phyloP scores from a whole-genome alignment of 306 rosid species.

The Cucurbita pepo region DNA sequence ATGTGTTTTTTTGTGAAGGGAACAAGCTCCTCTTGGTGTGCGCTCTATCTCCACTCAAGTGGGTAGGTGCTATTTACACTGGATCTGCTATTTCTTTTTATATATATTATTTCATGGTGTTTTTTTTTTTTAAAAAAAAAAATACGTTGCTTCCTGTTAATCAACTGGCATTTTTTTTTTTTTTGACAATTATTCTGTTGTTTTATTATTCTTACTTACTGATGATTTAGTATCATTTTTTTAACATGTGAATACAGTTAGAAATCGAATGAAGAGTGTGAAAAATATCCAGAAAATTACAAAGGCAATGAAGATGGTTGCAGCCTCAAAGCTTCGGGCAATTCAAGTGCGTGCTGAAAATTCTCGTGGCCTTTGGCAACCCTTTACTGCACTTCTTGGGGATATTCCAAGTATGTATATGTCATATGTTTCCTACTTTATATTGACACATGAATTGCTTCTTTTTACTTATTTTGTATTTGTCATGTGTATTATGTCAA shows the following conservation, averaged over 20 bases:
- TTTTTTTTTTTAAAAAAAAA: too few relatives aligned
- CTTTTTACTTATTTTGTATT: background rate
- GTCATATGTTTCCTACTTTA: background rate
- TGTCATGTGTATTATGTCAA: background rate
- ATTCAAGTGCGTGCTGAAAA: constrained; percentile 76
- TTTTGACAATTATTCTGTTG: background rate
- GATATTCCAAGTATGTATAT: constrained; percentile 58
- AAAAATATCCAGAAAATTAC: constrained; percentile 93
- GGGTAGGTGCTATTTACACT: constrained; percentile 31
- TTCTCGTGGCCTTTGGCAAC: constrained; percentile 97
- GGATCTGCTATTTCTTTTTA: background rate
- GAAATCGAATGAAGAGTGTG: constrained; percentile 96
- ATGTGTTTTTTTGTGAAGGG: constrained; percentile 30
- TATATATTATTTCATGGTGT: background rate
- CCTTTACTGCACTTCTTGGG: constrained; percentile 88
- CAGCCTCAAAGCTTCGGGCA: constrained; percentile 88
- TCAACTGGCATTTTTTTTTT: background rate
- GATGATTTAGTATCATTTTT: background rate
- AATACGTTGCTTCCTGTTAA: background rate
- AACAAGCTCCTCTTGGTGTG: constrained; percentile 44
- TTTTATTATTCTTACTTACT: background rate
- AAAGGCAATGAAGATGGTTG: constrained; percentile 99
- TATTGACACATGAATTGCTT: background rate
- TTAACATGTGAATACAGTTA: constrained; percentile 28
- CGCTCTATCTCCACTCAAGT: constrained; percentile 91